These are phyloP conservation scores for Xylaria curta DNA, from an alignment of 495 filamentous ascomycete species.

Conservation along the genomic window DNA sequence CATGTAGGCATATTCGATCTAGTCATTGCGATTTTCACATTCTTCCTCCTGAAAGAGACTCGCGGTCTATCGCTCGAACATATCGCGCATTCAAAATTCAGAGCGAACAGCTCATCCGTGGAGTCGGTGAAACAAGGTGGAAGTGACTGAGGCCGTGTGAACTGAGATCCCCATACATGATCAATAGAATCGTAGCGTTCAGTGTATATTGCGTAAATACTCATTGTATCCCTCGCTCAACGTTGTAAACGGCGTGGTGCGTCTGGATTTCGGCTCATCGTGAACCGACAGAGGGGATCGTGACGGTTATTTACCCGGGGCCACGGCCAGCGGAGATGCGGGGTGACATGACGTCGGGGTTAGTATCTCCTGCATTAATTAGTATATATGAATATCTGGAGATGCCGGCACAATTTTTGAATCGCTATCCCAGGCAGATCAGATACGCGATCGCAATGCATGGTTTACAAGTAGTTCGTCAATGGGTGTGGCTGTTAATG, in stretches of 20 bases:
- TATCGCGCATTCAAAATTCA: slow-evolving; percentile 35
- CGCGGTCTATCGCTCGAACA: slow-evolving; percentile 38
- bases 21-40: slow-evolving; percentile 33
- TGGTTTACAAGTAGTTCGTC: neutral
- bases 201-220: neutral
- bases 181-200: neutral
- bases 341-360: slow-evolving; percentile 6
- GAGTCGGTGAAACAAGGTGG: neutral
- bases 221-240: neutral
- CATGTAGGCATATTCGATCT: slow-evolving; percentile 33
- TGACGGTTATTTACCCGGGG: slow-evolving; percentile 5
- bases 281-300: slow-evolving; percentile 10
- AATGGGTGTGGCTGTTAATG: slow-evolving; percentile 10
- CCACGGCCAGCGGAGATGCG: neutral
- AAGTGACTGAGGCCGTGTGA: neutral
- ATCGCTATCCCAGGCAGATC: neutral
- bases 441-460: neutral
- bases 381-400: neutral
- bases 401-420: neutral
- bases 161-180: neutral
- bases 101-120: slow-evolving; percentile 15
- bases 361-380: slow-evolving; percentile 7
- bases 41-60: slow-evolving; percentile 36
- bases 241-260: neutral
- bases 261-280: slow-evolving; percentile 14